Percentiles rank a stretch among this genome's conserved stretches.
These are phyloP conservation scores for Plasmodium fragile DNA, from an alignment of 169 alveolate genomes.

Conservation along the genomic window DNA sequence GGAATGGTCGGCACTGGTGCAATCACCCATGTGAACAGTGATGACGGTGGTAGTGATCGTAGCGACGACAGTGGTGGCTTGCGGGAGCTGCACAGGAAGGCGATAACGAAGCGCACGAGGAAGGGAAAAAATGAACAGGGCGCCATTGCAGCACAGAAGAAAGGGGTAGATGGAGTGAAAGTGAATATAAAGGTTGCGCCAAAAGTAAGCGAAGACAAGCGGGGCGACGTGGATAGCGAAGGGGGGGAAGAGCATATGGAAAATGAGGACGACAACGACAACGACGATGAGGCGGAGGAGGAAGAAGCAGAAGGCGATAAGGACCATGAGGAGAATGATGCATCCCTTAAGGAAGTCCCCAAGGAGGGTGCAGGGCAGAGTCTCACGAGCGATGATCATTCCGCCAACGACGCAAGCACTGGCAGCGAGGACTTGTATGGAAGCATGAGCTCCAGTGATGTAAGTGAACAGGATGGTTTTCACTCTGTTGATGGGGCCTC, in stretches of 20 bases:
- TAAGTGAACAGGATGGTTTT: background rate
- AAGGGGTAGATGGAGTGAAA: background rate
- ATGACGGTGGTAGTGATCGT: background rate
- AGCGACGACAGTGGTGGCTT: background rate
- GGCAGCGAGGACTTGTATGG: constrained; percentile 8
- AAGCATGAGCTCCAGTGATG: constrained; percentile 4
- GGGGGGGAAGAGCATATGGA: background rate
- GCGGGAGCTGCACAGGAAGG: background rate
- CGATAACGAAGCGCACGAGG: background rate
- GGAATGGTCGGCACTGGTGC: background rate
- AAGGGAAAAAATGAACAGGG: background rate
- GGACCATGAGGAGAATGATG: background rate
- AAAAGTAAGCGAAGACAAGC: background rate
- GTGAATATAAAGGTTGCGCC: background rate
- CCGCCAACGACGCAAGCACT: background rate
- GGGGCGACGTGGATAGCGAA: background rate
- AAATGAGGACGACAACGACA: background rate
- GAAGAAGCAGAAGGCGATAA: no score
- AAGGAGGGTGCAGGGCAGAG: background rate
- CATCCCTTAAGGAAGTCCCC: background rate
- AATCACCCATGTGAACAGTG: background rate
- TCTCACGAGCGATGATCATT: background rate
- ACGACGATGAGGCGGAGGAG: background rate
- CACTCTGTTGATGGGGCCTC: background rate
- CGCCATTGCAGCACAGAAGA: background rate